Percentiles rank a stretch among this genome's conserved stretches.
These are phyloP conservation scores for Emergomyces orientalis DNA, from an alignment of 2,329 filamentous ascomycete genomes.

Conservation along the genomic window DNA sequence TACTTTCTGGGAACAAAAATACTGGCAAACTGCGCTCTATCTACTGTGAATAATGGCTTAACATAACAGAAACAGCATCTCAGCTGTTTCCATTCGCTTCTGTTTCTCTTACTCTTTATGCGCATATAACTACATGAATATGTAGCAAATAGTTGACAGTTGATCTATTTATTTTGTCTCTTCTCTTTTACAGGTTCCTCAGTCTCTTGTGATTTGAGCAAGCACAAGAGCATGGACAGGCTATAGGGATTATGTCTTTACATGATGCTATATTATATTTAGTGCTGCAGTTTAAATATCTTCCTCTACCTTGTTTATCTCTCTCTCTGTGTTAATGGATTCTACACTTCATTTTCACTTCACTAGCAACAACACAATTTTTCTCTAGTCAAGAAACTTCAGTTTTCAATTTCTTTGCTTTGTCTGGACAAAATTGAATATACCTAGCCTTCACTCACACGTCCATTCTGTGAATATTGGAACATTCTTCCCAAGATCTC, in stretches of 20 bases:
- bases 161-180: background rate
- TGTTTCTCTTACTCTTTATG: background rate
- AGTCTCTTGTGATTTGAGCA: background rate
- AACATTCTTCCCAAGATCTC: background rate
- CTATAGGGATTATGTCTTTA: background rate
- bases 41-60: background rate
- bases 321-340: background rate
- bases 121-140: background rate
- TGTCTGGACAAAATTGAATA: background rate
- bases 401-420: background rate
- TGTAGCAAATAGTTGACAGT: background rate
- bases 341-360: background rate
- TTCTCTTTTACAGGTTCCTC: background rate
- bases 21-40: slow-evolving; percentile 1
- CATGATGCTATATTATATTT: background rate
- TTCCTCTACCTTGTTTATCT: background rate
- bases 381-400: background rate
- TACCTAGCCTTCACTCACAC: background rate
- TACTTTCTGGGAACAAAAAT: slow-evolving; percentile 5
- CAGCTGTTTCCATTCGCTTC: background rate
- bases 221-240: background rate
- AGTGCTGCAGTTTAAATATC: background rate
- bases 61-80: background rate
- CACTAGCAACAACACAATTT: background rate
- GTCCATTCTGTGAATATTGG: background rate